Conservation (phyloP, 2,329 filamentous ascomycete species). For the Achaetomium macrosporum region DNA sequence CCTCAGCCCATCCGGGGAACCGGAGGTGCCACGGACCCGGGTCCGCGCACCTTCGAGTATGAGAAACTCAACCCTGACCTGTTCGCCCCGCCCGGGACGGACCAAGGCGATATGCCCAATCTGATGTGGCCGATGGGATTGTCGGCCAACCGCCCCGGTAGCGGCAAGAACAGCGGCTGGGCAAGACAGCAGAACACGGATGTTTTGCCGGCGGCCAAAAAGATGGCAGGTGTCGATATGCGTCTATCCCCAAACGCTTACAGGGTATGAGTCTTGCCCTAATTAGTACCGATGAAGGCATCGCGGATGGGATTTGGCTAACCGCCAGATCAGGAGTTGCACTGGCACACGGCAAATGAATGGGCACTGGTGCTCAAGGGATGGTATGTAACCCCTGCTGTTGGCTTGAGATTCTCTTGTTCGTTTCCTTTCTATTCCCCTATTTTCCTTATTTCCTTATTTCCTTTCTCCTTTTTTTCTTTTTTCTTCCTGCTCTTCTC, state of each 20-base stretch:
- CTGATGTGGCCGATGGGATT: conserved; percentile 51
- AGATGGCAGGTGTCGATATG: conserved; percentile 56
- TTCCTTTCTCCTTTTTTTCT: too few species aligned
- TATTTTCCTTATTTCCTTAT: too few species aligned
- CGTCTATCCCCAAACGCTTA: conserved; percentile 51
- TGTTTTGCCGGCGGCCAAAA: conserved; percentile 44
- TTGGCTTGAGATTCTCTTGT: too few species aligned
- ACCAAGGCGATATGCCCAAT: conserved; percentile 42
- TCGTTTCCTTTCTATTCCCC: too few species aligned
- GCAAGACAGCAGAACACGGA: conserved; percentile 47
- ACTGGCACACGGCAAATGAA: conserved; percentile 53
- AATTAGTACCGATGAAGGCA: too few species aligned
- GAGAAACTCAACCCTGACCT: conserved; percentile 50
- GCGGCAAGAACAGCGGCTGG: conserved; percentile 43
- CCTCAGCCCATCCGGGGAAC: conserved; percentile 52
- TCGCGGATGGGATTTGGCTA: too few species aligned
- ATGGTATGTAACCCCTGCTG: too few species aligned
- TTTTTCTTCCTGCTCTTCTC: not conserved
- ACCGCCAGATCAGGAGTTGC: conserved; percentile 41
- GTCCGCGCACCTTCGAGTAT: conserved; percentile 44
- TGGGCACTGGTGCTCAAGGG: conserved; percentile 51
- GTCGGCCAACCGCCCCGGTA: conserved; percentile 43
- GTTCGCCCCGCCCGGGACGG: conserved; percentile 48
- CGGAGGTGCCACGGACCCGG: conserved; percentile 45
- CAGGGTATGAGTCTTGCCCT: conserved; percentile 27